These are phyloP conservation scores for Daedalea quercina DNA, from an alignment of 768 basidiomycete species.

Conservation along the genomic window DNA sequence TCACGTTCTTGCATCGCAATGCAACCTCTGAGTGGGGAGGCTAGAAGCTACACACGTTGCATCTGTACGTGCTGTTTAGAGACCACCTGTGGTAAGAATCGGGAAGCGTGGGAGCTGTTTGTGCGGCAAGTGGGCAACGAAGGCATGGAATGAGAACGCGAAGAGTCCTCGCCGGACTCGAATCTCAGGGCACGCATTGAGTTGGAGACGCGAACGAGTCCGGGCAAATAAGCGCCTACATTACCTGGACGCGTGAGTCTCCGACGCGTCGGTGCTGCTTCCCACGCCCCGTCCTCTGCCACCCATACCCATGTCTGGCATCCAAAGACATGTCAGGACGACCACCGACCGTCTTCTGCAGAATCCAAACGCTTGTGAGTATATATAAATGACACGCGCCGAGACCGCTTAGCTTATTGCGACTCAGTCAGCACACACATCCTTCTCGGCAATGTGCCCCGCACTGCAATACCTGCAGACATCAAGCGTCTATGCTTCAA, in stretches of 20 bases:
- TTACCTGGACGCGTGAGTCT: background rate
- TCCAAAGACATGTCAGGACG: background rate
- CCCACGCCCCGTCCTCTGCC: background rate
- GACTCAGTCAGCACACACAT: conserved; percentile 29
- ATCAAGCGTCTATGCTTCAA: conserved; percentile 34
- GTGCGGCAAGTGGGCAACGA: background rate
- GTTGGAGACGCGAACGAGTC: too few relatives aligned
- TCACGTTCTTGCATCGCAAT: background rate
- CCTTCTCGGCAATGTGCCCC: conserved; percentile 41
- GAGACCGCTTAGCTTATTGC: too few relatives aligned
- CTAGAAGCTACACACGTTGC: conserved; percentile 1
- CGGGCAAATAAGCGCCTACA: background rate
- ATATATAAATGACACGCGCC: too few relatives aligned
- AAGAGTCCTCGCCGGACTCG: background rate
- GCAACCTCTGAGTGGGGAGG: background rate
- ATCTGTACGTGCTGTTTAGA: background rate
- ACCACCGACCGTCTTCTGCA: background rate
- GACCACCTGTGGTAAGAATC: background rate
- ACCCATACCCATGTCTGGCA: background rate
- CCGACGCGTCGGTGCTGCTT: background rate
- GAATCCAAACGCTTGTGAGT: background rate
- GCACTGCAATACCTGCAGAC: conserved; percentile 48
- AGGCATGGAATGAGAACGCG: background rate
- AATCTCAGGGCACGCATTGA: background rate
- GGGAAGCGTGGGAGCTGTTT: background rate